phyloP scores from a whole-genome alignment of 2,329 filamentous ascomycete genomes.

The Microcyclosporella mali region DNA sequence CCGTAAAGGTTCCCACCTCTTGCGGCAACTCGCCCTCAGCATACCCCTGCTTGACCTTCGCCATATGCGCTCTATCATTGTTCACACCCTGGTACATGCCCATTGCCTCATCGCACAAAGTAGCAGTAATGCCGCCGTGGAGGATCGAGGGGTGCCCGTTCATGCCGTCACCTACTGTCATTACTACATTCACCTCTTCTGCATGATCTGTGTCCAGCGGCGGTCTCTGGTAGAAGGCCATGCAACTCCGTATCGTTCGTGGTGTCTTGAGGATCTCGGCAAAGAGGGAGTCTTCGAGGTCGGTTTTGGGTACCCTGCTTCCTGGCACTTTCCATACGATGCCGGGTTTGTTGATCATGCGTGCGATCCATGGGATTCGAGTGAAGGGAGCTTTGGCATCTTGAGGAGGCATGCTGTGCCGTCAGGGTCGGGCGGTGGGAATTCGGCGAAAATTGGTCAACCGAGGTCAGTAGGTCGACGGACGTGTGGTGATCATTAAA shows the following conservation, averaged over 20 bases:
- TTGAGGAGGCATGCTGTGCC: slow-evolving; percentile 1
- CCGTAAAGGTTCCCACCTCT: slow-evolving; percentile 39
- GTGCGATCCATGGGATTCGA: slow-evolving; percentile 29
- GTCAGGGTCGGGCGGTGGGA: too few species aligned
- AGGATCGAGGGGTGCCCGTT: slow-evolving; percentile 49
- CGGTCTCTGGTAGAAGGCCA: slow-evolving; percentile 40
- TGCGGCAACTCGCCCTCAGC: slow-evolving; percentile 21
- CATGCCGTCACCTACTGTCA: slow-evolving; percentile 46
- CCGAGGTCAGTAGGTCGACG: too few species aligned
- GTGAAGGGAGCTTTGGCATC: slow-evolving; percentile 27
- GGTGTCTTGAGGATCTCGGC: slow-evolving; percentile 48
- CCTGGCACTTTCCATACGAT: slow-evolving; percentile 36
- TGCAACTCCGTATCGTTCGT: slow-evolving; percentile 44
- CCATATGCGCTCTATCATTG: slow-evolving; percentile 18
- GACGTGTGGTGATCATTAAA: too few species aligned
- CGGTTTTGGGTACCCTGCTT: slow-evolving; percentile 35
- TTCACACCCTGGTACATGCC: slow-evolving; percentile 47
- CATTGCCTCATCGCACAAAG: slow-evolving; percentile 55
- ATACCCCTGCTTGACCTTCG: slow-evolving; percentile 8
- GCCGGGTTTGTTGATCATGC: slow-evolving; percentile 28
- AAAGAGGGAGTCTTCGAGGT: slow-evolving; percentile 48
- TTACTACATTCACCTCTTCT: slow-evolving; percentile 34
- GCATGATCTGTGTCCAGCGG: slow-evolving; percentile 22
- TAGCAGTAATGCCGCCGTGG: slow-evolving; percentile 55
- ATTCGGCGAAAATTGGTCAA: too few species aligned